Evolutionary conservation across 305 asterid genomes (phyloP), one percentile per base, ranked within the genome.

Genomic region (Rubia balearica): DNA sequence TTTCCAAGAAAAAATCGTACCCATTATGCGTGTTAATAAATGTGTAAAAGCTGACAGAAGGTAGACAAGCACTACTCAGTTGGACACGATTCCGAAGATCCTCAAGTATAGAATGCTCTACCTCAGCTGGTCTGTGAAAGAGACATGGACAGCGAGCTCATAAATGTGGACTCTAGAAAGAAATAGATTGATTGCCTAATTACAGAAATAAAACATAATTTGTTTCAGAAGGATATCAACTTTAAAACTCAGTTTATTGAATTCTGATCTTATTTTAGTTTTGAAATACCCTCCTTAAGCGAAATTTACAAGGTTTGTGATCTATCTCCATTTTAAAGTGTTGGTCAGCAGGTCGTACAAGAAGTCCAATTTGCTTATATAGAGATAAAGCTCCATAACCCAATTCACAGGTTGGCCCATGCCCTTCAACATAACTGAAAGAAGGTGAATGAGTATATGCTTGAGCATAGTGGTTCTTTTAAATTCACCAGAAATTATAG

Each of bases 11-110:
- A 61, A 72, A 67, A 59, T 61, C 82, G 73, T 82, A 90, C 98
- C 96, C 85, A 78, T 89, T 86, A 73, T 91, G 97, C 38, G 98
- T 91, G 85, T 94, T 94, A 75, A 94, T 73, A 81, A 94, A 88
- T 72, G 98, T 93, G 73, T 91, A 93, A 82, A 91, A 91, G 87
- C 96, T 88, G 78, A 93, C 82, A 57, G 98, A 93, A 69, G 97
- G 98, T 83, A 90, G 83, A 67, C 88, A 79, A 73, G 80, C 67
- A 73, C 81, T 88, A 80, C 84, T 88, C 88, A 94, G 83, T 85
- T 88, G 97, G 77, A 91, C 96, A 65, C 98, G 98, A 73, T 85
- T 94, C 77, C 96, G 86, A 79, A 91, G 79, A 82, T 91, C 98
- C 77, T 94, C 98, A 68, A 94, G 92, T 78, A 94, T 89, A 76